A percentile compares a stretch with the other conserved stretches of the same genome.
Conservation (phyloP, 352 stramenopile species). For the Globisporangium spiculum region DNA sequence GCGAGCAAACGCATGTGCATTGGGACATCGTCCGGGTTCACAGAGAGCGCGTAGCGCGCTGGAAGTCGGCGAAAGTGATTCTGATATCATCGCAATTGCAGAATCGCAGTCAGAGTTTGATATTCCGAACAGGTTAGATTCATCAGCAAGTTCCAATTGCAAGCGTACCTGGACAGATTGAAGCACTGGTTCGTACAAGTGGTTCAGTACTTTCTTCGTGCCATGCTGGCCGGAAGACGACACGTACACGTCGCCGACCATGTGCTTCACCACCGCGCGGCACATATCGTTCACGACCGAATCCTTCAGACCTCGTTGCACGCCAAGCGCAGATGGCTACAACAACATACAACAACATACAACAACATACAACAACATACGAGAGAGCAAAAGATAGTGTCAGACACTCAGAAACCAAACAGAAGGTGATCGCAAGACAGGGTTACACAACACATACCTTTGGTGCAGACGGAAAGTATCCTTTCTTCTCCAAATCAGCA, state of each 20-base stretch:
- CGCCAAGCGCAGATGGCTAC: constrained; percentile 66
- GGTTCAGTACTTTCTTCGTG: constrained; percentile 78
- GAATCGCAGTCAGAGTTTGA: background rate
- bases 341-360: background rate
- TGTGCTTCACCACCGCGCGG: constrained; percentile 84
- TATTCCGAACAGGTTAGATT: background rate
- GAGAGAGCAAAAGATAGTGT: background rate
- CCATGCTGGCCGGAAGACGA: constrained; percentile 62
- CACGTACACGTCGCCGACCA: constrained; percentile 86
- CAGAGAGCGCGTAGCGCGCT: constrained; percentile 77
- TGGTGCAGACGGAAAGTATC: constrained; percentile 73
- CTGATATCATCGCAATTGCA: constrained; percentile 18
- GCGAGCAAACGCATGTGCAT: constrained; percentile 84
- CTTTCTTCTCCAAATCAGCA: constrained; percentile 81
- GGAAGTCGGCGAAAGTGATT: constrained; percentile 77
- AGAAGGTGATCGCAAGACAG: background rate
- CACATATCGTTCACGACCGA: constrained; percentile 90
- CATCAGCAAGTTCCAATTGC: background rate
- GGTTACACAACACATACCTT: constrained; percentile 27
- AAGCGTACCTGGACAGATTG: constrained; percentile 57
- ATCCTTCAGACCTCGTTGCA: constrained; percentile 80
- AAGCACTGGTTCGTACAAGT: constrained; percentile 85
- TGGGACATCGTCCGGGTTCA: constrained; percentile 85
- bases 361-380: constrained; percentile 14
- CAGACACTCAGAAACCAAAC: background rate